Conservation (phyloP, 306 rosid species). For the Senna siamea region DNA sequence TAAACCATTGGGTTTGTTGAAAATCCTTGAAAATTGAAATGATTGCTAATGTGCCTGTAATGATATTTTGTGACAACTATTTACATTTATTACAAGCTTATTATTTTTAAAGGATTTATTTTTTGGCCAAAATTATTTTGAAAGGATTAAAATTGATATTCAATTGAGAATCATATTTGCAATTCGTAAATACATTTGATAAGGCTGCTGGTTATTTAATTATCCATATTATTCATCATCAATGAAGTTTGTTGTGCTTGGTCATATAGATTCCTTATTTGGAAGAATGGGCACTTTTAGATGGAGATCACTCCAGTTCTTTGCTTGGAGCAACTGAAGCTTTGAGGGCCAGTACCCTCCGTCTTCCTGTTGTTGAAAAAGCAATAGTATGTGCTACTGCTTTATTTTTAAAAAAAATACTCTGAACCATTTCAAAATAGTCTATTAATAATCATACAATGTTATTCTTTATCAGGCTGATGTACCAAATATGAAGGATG, state of each 20-base stretch:
- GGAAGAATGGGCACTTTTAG: conserved; percentile 96
- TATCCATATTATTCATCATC: conserved; percentile 16
- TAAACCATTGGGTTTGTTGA: conserved; percentile 11
- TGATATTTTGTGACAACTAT: conserved; percentile 9
- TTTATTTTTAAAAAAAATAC: not conserved
- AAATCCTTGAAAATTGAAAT: conserved; percentile 20
- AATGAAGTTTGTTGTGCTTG: conserved; percentile 44
- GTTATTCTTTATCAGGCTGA: conserved; percentile 66
- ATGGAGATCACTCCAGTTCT: conserved; percentile 86
- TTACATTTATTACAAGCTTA: conserved; percentile 21
- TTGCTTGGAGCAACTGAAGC: conserved; percentile 98
- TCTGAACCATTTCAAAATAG: not conserved
- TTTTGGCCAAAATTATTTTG: too few relatives aligned
- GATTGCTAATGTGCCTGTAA: conserved; percentile 5
- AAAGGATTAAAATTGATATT: conserved; percentile 1
- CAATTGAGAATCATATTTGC: conserved; percentile 14
- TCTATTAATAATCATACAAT: conserved; percentile 27
- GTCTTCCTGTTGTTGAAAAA: conserved; percentile 93
- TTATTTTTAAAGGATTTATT: not conserved
- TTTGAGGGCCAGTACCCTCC: conserved; percentile 96
- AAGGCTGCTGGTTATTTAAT: conserved; percentile 27
- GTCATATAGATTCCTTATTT: conserved; percentile 70
- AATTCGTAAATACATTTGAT: conserved; percentile 1
- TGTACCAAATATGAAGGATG: conserved; percentile 86
- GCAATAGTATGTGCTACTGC: conserved; percentile 64